Conservation (phyloP, 169 alveolate genomes). For the Cystoisospora suis region DNA sequence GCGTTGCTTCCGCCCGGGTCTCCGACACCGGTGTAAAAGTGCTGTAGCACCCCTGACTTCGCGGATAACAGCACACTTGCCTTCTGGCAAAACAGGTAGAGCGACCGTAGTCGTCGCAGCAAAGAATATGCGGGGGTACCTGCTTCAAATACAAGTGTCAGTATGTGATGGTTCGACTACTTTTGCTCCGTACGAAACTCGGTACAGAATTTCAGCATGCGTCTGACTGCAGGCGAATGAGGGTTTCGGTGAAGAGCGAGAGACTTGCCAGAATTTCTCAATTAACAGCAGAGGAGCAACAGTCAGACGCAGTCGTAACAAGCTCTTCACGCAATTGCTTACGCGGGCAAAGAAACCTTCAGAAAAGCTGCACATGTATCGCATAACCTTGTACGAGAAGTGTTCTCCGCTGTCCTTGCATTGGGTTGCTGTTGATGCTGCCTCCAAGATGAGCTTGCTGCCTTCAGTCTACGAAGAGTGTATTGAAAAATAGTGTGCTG, state of each 20-base stretch:
- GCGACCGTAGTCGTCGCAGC: too few relatives aligned
- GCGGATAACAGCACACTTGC: too few relatives aligned
- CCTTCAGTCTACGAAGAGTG: constrained; percentile 31
- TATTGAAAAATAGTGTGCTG: too few relatives aligned
- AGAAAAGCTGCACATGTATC: constrained; percentile 30
- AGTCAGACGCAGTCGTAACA: too few relatives aligned
- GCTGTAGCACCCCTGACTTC: too few relatives aligned
- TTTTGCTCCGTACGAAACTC: not conserved
- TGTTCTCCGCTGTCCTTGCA: constrained; percentile 35
- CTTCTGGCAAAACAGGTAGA: too few relatives aligned
- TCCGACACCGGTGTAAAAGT: too few relatives aligned
- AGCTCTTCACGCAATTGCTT: too few relatives aligned
- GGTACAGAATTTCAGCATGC: not conserved
- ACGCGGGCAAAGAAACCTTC: constrained; percentile 26
- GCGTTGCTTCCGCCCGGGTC: too few relatives aligned
- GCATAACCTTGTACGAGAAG: constrained; percentile 29
- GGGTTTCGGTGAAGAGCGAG: not conserved
- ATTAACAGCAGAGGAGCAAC: not conserved
- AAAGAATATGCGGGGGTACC: too few relatives aligned
- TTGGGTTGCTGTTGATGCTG: constrained; percentile 36
- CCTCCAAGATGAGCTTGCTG: constrained; percentile 21
- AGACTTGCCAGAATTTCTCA: not conserved
- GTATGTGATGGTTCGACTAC: too few relatives aligned
- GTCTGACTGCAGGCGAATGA: not conserved
- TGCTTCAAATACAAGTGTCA: too few relatives aligned